Conservation (phyloP, 2,329 filamentous ascomycete genomes). For the Alternaria sp. region DNA sequence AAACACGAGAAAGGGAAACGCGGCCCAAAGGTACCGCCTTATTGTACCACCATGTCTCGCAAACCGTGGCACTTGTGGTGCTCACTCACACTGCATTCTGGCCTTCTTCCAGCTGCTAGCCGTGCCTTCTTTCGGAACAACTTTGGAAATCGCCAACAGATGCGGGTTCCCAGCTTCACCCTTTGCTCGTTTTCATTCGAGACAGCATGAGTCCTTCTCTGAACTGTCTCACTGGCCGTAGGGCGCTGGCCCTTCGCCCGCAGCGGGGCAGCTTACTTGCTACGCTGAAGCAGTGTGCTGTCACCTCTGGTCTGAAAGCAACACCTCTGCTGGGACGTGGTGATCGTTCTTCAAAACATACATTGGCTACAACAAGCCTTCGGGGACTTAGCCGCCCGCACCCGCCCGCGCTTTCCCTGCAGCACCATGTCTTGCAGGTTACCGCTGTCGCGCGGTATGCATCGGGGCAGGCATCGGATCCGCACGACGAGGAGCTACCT, state of each 20-base stretch:
- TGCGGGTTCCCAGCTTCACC: slow-evolving; percentile 36
- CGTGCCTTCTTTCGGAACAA: slow-evolving; percentile 2
- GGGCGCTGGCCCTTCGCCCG: slow-evolving; percentile 32
- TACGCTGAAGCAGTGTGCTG: slow-evolving; percentile 27
- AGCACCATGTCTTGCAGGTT: slow-evolving; percentile 32
- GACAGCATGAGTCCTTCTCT: slow-evolving; percentile 41
- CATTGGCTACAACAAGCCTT: slow-evolving; percentile 18
- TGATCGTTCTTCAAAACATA: slow-evolving; percentile 16
- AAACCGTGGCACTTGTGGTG: slow-evolving; percentile 21
- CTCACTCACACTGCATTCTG: slow-evolving; percentile 18
- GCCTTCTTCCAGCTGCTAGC: slow-evolving; percentile 11
- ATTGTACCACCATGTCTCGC: slow-evolving; percentile 29
- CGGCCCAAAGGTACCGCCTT: slow-evolving; percentile 32
- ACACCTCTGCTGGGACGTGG: slow-evolving; percentile 29
- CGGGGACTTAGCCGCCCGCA: slow-evolving; percentile 35
- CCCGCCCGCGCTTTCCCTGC: slow-evolving; percentile 33
- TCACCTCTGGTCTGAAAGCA: slow-evolving; percentile 20
- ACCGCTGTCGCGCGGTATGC: slow-evolving; percentile 39
- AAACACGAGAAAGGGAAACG: slow-evolving; percentile 18
- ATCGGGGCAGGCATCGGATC: slow-evolving; percentile 39
- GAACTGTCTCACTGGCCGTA: slow-evolving; percentile 34
- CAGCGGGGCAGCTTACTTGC: slow-evolving; percentile 26
- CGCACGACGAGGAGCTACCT: slow-evolving; percentile 45
- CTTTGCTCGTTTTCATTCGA: slow-evolving; percentile 27
- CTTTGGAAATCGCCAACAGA: slow-evolving; percentile 32